phyloP scores from a whole-genome alignment of 306 rosid species.

The Cercis canadensis region DNA sequence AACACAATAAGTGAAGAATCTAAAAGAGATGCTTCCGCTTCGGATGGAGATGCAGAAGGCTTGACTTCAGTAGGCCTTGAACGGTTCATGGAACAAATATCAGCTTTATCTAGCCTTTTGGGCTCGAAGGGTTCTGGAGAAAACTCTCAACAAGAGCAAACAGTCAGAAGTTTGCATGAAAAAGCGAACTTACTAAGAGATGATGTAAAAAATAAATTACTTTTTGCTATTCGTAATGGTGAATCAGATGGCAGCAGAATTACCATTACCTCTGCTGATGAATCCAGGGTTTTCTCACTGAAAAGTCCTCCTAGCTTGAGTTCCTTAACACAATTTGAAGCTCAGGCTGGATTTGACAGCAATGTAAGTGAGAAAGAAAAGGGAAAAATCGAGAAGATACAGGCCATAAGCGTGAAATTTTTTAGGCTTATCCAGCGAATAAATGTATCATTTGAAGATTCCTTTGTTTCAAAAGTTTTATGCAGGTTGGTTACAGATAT shows the following conservation, averaged over 20 bases:
- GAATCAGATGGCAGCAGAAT: slow-evolving; percentile 39
- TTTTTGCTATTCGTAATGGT: slow-evolving; percentile 18
- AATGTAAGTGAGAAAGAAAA: slow-evolving; percentile 44
- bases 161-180: slow-evolving; percentile 25
- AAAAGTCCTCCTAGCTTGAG: slow-evolving; percentile 35
- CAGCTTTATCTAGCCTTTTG: slow-evolving; percentile 46
- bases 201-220: slow-evolving; percentile 30
- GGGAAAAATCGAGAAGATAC: slow-evolving; percentile 44
- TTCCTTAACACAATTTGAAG: slow-evolving; percentile 31
- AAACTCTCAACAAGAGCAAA: slow-evolving; percentile 33
- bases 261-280: slow-evolving; percentile 38
- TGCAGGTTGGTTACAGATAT: slow-evolving; percentile 50
- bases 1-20: slow-evolving; percentile 26
- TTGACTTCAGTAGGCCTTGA: slow-evolving; percentile 41
- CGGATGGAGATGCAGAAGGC: slow-evolving; percentile 39
- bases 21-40: slow-evolving; percentile 27
- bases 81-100: slow-evolving; percentile 47
- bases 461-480: slow-evolving; percentile 50
- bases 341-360: slow-evolving; percentile 36
- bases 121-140: slow-evolving; percentile 36
- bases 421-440: slow-evolving; percentile 57
- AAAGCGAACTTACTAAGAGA: slow-evolving; percentile 28
- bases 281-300: slow-evolving; percentile 32
- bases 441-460: slow-evolving; percentile 49
- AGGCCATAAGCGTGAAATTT: slow-evolving; percentile 45